Evolutionary conservation across 2,329 filamentous ascomycete species (phyloP).

Genomic region (Calonectria pteridis): DNA sequence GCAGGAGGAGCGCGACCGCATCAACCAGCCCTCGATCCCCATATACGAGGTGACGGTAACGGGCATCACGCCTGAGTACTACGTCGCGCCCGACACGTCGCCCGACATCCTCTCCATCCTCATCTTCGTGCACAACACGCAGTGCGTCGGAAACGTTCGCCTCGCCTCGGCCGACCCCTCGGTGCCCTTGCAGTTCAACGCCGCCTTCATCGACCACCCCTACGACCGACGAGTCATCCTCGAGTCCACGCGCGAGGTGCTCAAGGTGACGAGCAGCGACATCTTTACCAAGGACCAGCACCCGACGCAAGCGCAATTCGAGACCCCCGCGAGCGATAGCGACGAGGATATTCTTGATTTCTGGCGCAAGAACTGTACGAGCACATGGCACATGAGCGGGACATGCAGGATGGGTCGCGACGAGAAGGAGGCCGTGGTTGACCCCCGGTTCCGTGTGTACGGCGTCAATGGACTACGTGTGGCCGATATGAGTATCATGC

Average conservation of each 20-base stretch:
- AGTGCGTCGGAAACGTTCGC: conserved; percentile 23
- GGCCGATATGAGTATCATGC: conserved; percentile 65
- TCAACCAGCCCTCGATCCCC: conserved; percentile 26
- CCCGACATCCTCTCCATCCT: conserved; percentile 28
- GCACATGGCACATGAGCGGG: conserved; percentile 36
- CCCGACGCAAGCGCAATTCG: conserved; percentile 21
- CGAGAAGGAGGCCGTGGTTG: conserved; percentile 25
- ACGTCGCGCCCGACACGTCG: conserved; percentile 21
- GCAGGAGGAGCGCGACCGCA: neutral
- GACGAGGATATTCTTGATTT: conserved; percentile 34
- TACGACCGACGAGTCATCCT: conserved; percentile 32
- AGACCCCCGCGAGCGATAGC: conserved; percentile 24
- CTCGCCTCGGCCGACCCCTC: conserved; percentile 25
- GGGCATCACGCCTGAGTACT: conserved; percentile 31
- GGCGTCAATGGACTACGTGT: conserved; percentile 63
- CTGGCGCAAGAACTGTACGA: conserved; percentile 29
- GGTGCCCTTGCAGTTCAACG: conserved; percentile 26
- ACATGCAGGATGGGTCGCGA: conserved; percentile 28
- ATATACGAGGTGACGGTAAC: conserved; percentile 27
- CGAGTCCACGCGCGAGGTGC: conserved; percentile 29
- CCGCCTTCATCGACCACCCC: conserved; percentile 25
- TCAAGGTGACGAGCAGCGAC: conserved; percentile 22
- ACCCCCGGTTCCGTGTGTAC: conserved; percentile 58
- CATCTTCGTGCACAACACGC: conserved; percentile 31
- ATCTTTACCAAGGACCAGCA: conserved; percentile 27